Conservation (phyloP, 495 filamentous ascomycete genomes). For the Lasiosphaeris hirsuta region DNA sequence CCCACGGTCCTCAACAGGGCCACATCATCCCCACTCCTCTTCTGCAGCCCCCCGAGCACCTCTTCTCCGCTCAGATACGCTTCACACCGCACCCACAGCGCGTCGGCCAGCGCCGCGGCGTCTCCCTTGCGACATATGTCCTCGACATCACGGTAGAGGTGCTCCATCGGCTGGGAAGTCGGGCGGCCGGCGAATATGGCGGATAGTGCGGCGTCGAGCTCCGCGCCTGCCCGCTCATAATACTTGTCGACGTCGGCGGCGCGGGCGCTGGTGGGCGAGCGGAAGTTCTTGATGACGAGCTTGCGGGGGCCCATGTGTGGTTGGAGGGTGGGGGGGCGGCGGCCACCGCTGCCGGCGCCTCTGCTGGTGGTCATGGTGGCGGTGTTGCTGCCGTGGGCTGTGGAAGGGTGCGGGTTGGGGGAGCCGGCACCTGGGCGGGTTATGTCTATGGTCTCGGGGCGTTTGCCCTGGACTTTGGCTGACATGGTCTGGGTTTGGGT, state of each 20-base stretch:
- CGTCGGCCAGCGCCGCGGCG: constrained; percentile 60
- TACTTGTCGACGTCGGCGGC: constrained; percentile 50
- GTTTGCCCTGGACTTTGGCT: constrained; percentile 37
- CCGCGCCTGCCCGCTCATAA: constrained; percentile 65
- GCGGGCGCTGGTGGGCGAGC: constrained; percentile 50
- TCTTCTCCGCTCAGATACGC: constrained; percentile 53
- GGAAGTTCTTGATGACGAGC: constrained; percentile 83
- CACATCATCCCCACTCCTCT: constrained; percentile 23
- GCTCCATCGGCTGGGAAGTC: constrained; percentile 69
- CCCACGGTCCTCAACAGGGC: constrained; percentile 59
- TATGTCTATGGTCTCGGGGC: constrained; percentile 40
- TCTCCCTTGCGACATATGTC: constrained; percentile 77
- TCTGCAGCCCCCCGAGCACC: constrained; percentile 52
- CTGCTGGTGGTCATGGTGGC: background rate
- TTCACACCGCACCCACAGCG: constrained; percentile 60
- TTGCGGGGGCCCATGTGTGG: constrained; percentile 68
- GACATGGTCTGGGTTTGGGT: constrained; percentile 25
- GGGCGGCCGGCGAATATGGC: constrained; percentile 65
- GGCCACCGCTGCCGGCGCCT: background rate
- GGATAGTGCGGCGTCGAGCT: constrained; percentile 67
- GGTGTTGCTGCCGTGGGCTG: background rate
- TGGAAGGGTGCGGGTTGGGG: too few relatives aligned
- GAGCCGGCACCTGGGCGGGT: constrained; percentile 10
- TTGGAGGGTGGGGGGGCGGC: constrained; percentile 40
- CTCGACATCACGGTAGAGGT: constrained; percentile 85